phyloP scores from a whole-genome alignment of 768 basidiomycete genomes.

The Peribolospora baueri region DNA sequence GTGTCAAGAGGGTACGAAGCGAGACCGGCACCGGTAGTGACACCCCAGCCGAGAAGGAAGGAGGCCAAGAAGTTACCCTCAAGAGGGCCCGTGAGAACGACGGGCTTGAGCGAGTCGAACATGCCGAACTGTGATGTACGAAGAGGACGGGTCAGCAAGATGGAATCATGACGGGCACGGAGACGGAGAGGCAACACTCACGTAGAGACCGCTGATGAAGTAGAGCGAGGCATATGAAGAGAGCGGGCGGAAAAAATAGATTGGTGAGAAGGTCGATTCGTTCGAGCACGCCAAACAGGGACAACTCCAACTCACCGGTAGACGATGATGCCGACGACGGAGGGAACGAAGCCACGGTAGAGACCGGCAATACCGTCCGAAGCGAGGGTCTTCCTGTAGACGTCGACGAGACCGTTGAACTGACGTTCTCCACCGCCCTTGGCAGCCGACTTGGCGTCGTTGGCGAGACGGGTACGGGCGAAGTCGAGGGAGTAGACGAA shows the following conservation, averaged over 20 bases:
- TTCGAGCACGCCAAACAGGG: slow-evolving; percentile 15
- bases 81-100: slow-evolving; percentile 83
- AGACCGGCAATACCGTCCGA: slow-evolving; percentile 96
- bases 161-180: neutral
- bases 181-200: too few species aligned
- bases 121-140: slow-evolving; percentile 4
- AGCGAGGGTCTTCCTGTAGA: slow-evolving; percentile 64
- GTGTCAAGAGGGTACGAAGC: slow-evolving; percentile 41
- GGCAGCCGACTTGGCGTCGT: slow-evolving; percentile 72
- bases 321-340: slow-evolving; percentile 96
- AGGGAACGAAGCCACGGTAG: slow-evolving; percentile 98
- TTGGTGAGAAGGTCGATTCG: slow-evolving; percentile 1
- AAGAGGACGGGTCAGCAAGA: neutral
- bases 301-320: slow-evolving; percentile 75
- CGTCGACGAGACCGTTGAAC: slow-evolving; percentile 90
- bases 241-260: neutral
- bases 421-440: slow-evolving; percentile 60
- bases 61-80: slow-evolving; percentile 80
- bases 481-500: slow-evolving; percentile 99
- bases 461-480: slow-evolving; percentile 96
- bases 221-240: neutral
- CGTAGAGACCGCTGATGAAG: slow-evolving; percentile 8
- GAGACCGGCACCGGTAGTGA: slow-evolving; percentile 97
- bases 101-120: slow-evolving; percentile 36
- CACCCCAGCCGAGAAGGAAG: slow-evolving; percentile 72